Evolutionary conservation across 176 grass and related monocot species (phyloP).

Genomic region (Oryza rufipogon): DNA sequence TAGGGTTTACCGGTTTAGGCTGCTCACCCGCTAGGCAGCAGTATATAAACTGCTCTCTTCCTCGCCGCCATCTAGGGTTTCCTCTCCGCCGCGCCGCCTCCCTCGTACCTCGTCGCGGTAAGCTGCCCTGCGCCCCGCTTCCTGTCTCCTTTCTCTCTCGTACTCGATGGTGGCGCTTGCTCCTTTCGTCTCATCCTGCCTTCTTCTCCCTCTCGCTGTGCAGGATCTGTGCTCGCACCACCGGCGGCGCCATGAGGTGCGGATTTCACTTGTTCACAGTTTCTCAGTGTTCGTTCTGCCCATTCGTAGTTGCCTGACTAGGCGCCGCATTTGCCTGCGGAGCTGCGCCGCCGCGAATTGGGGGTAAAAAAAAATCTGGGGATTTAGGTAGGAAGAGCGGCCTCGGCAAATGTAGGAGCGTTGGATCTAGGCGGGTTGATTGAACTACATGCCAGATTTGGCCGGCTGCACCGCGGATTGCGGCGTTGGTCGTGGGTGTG

Average conservation of each 20-base stretch:
- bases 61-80: constrained; percentile 5
- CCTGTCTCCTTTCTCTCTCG: neutral
- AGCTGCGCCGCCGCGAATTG: neutral
- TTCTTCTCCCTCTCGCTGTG: neutral
- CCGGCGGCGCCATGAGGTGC: constrained; percentile 45
- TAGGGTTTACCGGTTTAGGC: neutral
- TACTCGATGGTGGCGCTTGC: neutral
- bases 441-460: neutral
- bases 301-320: neutral
- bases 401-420: neutral
- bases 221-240: constrained; percentile 10
- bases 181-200: neutral
- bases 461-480: neutral
- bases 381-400: neutral
- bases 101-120: constrained; percentile 14
- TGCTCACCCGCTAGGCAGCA: neutral
- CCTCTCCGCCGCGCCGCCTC: constrained; percentile 30
- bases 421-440: neutral
- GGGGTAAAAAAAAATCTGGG: neutral
- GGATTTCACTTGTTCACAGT: neutral
- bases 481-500: neutral
- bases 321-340: neutral
- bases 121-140: neutral
- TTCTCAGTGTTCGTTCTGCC: too few species aligned
- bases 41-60: neutral